Base-by-base conservation (phyloP, 148 eudicot genomes). In the Arctostaphylos glauca region DNA sequence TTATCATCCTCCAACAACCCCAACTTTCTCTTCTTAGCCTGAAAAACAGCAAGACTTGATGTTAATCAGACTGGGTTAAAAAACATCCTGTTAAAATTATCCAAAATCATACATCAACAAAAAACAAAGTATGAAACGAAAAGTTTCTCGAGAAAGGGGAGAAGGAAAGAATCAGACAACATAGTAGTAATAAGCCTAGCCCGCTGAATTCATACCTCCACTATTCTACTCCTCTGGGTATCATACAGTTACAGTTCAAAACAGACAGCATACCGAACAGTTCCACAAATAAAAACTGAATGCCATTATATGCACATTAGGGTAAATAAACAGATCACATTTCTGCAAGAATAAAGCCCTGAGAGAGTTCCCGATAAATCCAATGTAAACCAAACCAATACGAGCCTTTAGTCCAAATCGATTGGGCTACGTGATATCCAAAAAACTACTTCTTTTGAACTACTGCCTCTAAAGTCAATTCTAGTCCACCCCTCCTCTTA, bases 21-120 rank as follows among this genome's bases (percentile, higher is more conserved):
- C 76, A 92, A 76, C 91, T 96, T 96, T 84, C 98, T 89, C 88
- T 90, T 91, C 77, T 84, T 82, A 70, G 99, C 95, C 99, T 94
- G 84, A 55, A 77, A 50, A 84, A 41, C 7, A 58, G 15, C 54
- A 23, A 8, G 53, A n/a, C 31, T 64, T 60, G 14, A 18, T 14
- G 44, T 41, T 21, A 56, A 56, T 53, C 13, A 43, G 23, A 54
- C 4, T 55, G 78, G 21, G 6, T 38, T 10, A 18, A 46, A 49
- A 6, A 38, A 18, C 2, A 47, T 21, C 47, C 19, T n/a, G 19
- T 66, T 67, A 13, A 60, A 50, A 49, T 60, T 16, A 56, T 25
- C 5, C 53, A 83, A 56, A 43, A 74, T 13, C 15, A 52, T 14
- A 78, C 43, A 14, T 23, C 8, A 8, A 14, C 54, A 31, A 2